phyloP scores from a whole-genome alignment of 2,329 filamentous ascomycete species.

The Ascochyta pisi region DNA sequence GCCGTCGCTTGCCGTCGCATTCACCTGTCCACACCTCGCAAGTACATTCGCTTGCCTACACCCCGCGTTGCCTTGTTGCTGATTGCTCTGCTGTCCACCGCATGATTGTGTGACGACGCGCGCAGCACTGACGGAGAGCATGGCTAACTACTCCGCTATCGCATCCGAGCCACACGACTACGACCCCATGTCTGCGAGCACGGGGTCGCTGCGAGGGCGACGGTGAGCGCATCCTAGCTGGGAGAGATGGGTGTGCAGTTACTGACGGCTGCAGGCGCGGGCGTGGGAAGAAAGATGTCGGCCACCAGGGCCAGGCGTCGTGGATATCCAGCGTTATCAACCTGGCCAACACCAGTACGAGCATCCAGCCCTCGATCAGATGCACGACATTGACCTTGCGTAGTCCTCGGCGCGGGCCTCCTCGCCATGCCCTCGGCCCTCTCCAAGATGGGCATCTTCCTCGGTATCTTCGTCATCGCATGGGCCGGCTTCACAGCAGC shows the following conservation, averaged over 20 bases:
- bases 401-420: slow-evolving; percentile 91
- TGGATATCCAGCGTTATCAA: slow-evolving; percentile 94
- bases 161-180: slow-evolving; percentile 45
- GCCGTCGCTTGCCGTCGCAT: slow-evolving; percentile 2
- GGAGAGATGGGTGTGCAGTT: background rate
- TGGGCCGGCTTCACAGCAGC: slow-evolving; percentile 91
- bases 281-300: slow-evolving; percentile 73
- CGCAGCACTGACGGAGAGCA: slow-evolving; percentile 24
- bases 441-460: slow-evolving; percentile 90
- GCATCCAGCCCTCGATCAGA: background rate
- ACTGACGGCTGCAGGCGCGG: slow-evolving; percentile 56
- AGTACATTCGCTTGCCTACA: background rate
- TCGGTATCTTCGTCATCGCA: slow-evolving; percentile 82
- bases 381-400: slow-evolving; percentile 19
- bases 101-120: slow-evolving; percentile 36
- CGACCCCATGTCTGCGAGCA: slow-evolving; percentile 51
- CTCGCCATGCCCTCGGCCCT: slow-evolving; percentile 95
- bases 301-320: slow-evolving; percentile 75
- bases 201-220: slow-evolving; percentile 49
- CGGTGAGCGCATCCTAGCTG: slow-evolving; percentile 31
- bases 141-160: slow-evolving; percentile 58
- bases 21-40: too few relatives aligned
- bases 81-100: slow-evolving; percentile 12
- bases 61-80: background rate
- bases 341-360: slow-evolving; percentile 89